Percentiles rank a stretch among this genome's conserved stretches.
Evolutionary conservation across 441 rosid species (phyloP).

Genomic region (Gossypium trilobum): DNA sequence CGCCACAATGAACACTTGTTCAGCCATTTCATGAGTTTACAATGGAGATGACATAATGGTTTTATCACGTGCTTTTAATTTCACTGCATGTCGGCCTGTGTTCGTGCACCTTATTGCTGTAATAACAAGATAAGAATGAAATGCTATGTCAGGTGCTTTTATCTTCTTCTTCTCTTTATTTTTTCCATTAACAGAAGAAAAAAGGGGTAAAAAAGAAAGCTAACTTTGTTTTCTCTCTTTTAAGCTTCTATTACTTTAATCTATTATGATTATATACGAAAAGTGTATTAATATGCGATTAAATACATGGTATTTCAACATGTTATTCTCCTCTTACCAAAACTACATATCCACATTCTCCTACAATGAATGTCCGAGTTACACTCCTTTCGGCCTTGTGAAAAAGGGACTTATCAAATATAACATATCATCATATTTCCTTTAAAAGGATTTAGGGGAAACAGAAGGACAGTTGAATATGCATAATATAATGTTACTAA

Average conservation of each 20-base stretch:
- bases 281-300: too few relatives aligned
- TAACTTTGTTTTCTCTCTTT: background rate
- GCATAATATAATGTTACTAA: background rate
- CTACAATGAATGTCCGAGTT: too few relatives aligned
- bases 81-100: background rate
- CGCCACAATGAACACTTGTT: background rate
- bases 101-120: background rate
- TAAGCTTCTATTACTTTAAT: conserved; percentile 6
- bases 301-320: too few relatives aligned
- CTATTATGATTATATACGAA: conserved; percentile 7
- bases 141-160: background rate
- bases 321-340: too few relatives aligned
- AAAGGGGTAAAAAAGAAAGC: background rate
- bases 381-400: too few relatives aligned
- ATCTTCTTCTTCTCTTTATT: background rate
- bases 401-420: too few relatives aligned
- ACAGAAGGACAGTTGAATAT: background rate
- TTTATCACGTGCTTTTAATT: background rate
- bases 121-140: background rate
- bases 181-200: background rate
- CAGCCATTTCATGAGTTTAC: background rate
- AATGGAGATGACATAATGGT: background rate
- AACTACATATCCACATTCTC: too few relatives aligned
- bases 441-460: too few relatives aligned
- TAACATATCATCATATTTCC: too few relatives aligned